phyloP scores from a whole-genome alignment of 805 yeast genomes.

The Metschnikowia baotianmanensis region DNA sequence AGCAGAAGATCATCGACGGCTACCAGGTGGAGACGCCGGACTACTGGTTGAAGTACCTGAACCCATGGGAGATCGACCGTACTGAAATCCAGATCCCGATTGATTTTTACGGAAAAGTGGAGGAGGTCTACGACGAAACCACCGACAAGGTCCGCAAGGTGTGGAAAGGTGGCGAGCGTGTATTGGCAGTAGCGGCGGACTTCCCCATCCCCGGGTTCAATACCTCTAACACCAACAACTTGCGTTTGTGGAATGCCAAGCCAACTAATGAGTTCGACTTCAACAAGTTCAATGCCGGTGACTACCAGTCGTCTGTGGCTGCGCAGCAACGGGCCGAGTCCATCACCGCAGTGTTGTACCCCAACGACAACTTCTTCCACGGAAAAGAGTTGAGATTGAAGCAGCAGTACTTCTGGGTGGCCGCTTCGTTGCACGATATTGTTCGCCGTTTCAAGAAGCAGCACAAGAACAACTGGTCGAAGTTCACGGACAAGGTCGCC shows the following conservation, averaged over 20 bases:
- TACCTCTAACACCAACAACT: slow-evolving; percentile 79
- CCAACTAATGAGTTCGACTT: slow-evolving; percentile 93
- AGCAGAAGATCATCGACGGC: slow-evolving; percentile 86
- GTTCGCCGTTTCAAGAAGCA: slow-evolving; percentile 84
- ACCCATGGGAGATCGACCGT: slow-evolving; percentile 93
- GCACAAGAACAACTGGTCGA: slow-evolving; percentile 67
- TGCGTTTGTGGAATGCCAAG: slow-evolving; percentile 85
- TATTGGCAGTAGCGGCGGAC: slow-evolving; percentile 86
- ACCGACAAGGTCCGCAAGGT: slow-evolving; percentile 57
- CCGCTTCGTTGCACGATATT: slow-evolving; percentile 89
- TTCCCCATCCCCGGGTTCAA: slow-evolving; percentile 91
- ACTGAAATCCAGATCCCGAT: slow-evolving; percentile 85
- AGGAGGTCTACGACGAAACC: slow-evolving; percentile 50
- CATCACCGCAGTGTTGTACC: slow-evolving; percentile 88
- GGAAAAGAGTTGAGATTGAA: slow-evolving; percentile 91
- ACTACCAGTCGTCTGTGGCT: slow-evolving; percentile 77
- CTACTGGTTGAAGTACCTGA: slow-evolving; percentile 84
- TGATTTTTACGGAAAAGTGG: slow-evolving; percentile 82
- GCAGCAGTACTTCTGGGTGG: slow-evolving; percentile 96
- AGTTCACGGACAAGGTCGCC: slow-evolving; percentile 82
- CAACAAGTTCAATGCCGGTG: slow-evolving; percentile 87
- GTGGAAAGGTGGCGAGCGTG: slow-evolving; percentile 90
- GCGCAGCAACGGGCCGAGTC: slow-evolving; percentile 89
- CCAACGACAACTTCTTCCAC: slow-evolving; percentile 87
- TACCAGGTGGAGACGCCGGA: slow-evolving; percentile 94